Base-by-base conservation (phyloP, 352 stramenopile genomes). In the Globisporangium uncinulatum region DNA sequence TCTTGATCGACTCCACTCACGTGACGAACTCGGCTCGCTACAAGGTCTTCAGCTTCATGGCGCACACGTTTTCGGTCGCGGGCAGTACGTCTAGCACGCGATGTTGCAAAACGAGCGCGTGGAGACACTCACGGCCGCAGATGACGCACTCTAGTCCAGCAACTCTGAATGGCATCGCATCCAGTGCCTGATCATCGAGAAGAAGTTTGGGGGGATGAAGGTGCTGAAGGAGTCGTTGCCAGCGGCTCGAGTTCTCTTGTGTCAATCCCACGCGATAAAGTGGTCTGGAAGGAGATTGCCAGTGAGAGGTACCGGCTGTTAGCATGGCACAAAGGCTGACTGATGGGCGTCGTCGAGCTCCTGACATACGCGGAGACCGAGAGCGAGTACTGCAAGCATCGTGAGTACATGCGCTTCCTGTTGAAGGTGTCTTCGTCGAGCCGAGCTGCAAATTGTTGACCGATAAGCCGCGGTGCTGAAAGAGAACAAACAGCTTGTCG, bases 251-350 rank as follows among this genome's bases (percentile, higher is more conserved):
- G 14, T 73, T 1, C 34, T 73, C 0, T 19, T n/a, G 0, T 73
- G 62, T 31, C 53, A 74, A n/a, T 71, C 66, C 32, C 66, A 70
- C 19, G 59, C 61, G 0, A 49, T 73, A 0, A 70, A 71, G n/a
- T n/a, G n/a, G n/a, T n/a, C n/a, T n/a, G n/a, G n/a, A n/a, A 62
- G 9, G 53, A 63, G 17, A 51, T 71, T 13, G 41, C 53, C 2
- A 39, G 21, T 0, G n/a, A 58, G 0, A 34, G 60, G 0, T 66
- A 71, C 52, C 15, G 48, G 1, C 59, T 74, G 5, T 53, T 9
- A 3, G 2, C 59, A 5, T 70, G 57, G 62, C 51, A 68, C 19
- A 67, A 70, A 5, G 41, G 66, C 3, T 51, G 56, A 10, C 13
- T 70, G 14, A 10, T 46, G 6, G 48, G 46, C 2, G 20, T 61